phyloP scores from a whole-genome alignment of 2,329 filamentous ascomycete species.

The Pseudogymnoascus sp. region DNA sequence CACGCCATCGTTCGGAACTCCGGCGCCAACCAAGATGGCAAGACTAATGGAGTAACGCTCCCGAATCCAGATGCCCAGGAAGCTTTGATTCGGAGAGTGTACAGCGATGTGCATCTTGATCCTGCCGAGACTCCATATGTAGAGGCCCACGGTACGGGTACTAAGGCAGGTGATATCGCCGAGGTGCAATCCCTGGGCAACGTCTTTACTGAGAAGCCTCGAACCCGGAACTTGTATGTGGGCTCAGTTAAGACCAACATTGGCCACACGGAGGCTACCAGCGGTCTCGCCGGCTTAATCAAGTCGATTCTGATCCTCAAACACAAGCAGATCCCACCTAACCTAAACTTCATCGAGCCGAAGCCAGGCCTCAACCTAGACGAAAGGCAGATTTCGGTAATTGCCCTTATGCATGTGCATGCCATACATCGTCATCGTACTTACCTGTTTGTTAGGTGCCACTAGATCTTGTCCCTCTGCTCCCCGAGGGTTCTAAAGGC shows the following conservation, averaged over 20 bases:
- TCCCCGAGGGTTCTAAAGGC: not conserved
- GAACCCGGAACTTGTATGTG: constrained; percentile 12
- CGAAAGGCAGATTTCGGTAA: constrained; percentile 11
- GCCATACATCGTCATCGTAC: not conserved
- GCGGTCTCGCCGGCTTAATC: constrained; percentile 17
- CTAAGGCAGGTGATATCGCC: constrained; percentile 13
- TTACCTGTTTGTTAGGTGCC: constrained; percentile 1
- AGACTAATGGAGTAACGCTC: constrained; percentile 36
- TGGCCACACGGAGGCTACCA: constrained; percentile 17
- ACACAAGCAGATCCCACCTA: constrained; percentile 15
- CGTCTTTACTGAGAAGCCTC: not conserved
- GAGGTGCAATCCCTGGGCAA: constrained; percentile 10
- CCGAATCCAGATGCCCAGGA: constrained; percentile 33
- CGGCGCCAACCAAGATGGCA: constrained; percentile 38
- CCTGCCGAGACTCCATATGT: constrained; percentile 13
- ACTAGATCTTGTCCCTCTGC: constrained; percentile 10
- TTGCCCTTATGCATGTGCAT: constrained; percentile 12
- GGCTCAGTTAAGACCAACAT: constrained; percentile 20
- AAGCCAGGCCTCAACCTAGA: constrained; percentile 9
- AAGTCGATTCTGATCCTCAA: constrained; percentile 15
- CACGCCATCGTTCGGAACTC: constrained; percentile 36
- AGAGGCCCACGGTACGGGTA: constrained; percentile 13
- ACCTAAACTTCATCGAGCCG: constrained; percentile 27
- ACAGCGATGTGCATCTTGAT: constrained; percentile 18
- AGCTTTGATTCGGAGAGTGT: constrained; percentile 28